Base-by-base conservation (phyloP, 441 rosid genomes). In the Pelargonium exstipulatum region DNA sequence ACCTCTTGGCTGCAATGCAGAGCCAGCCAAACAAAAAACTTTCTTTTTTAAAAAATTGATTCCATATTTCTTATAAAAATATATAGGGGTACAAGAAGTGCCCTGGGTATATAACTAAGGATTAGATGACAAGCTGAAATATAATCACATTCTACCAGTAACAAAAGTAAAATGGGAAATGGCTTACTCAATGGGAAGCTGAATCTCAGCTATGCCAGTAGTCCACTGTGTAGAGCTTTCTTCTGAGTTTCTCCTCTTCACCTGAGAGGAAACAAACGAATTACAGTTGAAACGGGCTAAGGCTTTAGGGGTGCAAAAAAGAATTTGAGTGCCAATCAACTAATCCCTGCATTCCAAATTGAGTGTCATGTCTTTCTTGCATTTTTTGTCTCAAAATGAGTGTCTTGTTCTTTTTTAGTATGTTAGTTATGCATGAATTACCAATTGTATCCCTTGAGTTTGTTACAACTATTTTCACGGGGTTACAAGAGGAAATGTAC, bases 201-300 rank as follows among this genome's bases (percentile, higher is more conserved):
- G 97, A 78, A 94, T 75, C 85, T 91, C 99, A 5, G 96, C 99
- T 65, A 94, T 94, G 71, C 99, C 97, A 2, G 99, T 91, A 35
- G 97, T 94, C 99, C 97, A 91, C 80, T 91, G 95, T 0, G 99
- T 94, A 24, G 99, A 91, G 79, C 99, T 92, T 83, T 94, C 97
- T 73, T 91, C 92, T 1, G 96, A 87, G 73, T 87, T 91, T 43
- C 96, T 85, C 77, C 71, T 84, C 81, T 91, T 91, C 72, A 91
- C 97, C 97, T 89, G 82, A 65, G 14, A 73, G 13, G 69, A 48
- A 46, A 18, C 8, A 13, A 60, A 6, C n/a, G 13, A 46, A 46
- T 46, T 10, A 13, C 0, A 46, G 51, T 46, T 46, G 26, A 9
- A 40, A 26, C 10, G 42, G 13, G 14, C 71, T 45, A 18, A 69